Evolutionary conservation across 352 stramenopile genomes (phyloP).

Genomic region (Phytophthora constricta): DNA sequence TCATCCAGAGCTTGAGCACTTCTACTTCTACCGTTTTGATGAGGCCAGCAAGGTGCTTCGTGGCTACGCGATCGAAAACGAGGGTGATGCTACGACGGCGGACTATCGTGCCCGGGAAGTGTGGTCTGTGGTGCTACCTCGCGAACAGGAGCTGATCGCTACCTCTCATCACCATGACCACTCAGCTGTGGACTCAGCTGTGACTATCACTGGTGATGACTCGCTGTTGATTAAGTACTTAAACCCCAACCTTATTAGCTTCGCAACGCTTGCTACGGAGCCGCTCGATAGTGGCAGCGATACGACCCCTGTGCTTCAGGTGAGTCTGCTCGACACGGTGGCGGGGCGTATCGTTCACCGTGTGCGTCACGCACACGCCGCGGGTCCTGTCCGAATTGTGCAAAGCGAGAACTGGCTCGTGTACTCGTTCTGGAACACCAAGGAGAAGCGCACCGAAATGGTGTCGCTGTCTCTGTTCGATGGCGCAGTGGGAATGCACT

Average conservation of each 20-base stretch:
- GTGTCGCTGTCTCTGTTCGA: slow-evolving; percentile 94
- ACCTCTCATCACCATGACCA: slow-evolving; percentile 67
- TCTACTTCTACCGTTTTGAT: slow-evolving; percentile 87
- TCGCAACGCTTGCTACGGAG: slow-evolving; percentile 87
- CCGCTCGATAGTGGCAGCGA: slow-evolving; percentile 41
- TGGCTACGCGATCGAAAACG: slow-evolving; percentile 63
- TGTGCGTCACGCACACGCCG: slow-evolving; percentile 83
- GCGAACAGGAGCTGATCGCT: slow-evolving; percentile 60
- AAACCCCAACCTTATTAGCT: slow-evolving; percentile 95
- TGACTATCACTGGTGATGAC: slow-evolving; percentile 94
- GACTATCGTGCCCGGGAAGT: slow-evolving; percentile 58
- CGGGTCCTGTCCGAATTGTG: slow-evolving; percentile 68
- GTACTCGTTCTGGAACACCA: slow-evolving; percentile 96
- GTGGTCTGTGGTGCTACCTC: slow-evolving; percentile 76
- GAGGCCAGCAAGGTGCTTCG: slow-evolving; percentile 47
- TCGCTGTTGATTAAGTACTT: slow-evolving; percentile 98
- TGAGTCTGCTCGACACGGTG: slow-evolving; percentile 95
- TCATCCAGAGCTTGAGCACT: slow-evolving; percentile 69
- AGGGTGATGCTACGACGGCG: slow-evolving; percentile 13
- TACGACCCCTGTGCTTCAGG: slow-evolving; percentile 67
- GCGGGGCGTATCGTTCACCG: slow-evolving; percentile 94
- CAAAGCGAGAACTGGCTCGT: slow-evolving; percentile 97
- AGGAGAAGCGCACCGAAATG: slow-evolving; percentile 85
- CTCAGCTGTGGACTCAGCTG: slow-evolving; percentile 73
- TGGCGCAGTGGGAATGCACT: slow-evolving; percentile 95